A percentile compares a stretch with the other conserved stretches of the same genome.
Conservation (phyloP, 2,329 filamentous ascomycete genomes). For the Penicillium sp. region DNA sequence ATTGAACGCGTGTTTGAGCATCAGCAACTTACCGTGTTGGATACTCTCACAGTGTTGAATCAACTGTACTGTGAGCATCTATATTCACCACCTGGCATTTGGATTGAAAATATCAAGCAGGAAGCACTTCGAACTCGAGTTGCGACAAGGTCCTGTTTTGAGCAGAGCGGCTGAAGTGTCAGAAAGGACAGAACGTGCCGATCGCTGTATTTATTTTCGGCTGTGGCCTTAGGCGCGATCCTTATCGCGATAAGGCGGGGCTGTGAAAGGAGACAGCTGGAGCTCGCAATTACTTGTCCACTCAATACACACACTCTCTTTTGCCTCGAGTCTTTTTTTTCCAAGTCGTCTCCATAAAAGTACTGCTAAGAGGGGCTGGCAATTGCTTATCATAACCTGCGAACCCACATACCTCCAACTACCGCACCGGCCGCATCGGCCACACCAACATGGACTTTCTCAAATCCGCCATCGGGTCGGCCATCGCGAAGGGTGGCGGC, state of each 20-base stretch:
- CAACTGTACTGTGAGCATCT: background rate
- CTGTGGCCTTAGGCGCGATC: conserved; percentile 1
- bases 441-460: conserved; percentile 79
- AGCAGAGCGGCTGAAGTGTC: background rate
- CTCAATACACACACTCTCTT: background rate
- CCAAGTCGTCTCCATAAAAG: too few relatives aligned
- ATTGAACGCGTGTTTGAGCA: background rate
- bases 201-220: conserved; percentile 1
- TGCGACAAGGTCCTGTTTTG: background rate
- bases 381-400: conserved; percentile 8
- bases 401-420: background rate
- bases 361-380: background rate
- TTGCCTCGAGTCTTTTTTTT: background rate
- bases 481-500: conserved; percentile 90
- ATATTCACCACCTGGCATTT: background rate
- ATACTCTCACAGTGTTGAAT: background rate
- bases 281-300: background rate
- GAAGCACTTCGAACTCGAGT: background rate
- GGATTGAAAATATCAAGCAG: background rate
- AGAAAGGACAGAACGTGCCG: background rate
- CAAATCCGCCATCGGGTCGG: conserved; percentile 95
- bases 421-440: conserved; percentile 8
- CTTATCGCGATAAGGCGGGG: conserved; percentile 23
- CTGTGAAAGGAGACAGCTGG: conserved; percentile 6
- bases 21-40: conserved; percentile 5